phyloP scores from a whole-genome alignment of 306 rosid species.

The Malus orientalis region DNA sequence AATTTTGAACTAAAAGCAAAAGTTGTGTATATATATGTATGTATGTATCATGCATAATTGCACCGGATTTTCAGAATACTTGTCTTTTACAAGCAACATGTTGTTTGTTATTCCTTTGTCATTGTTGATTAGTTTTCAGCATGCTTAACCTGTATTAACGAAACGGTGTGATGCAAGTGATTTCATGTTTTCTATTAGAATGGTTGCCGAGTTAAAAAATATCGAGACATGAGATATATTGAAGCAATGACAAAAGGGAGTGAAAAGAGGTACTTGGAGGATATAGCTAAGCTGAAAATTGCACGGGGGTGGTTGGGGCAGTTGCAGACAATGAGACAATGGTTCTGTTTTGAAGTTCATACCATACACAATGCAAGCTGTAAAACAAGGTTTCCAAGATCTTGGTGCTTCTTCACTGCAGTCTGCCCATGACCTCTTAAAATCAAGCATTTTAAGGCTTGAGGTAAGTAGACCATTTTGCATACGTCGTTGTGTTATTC shows the following conservation, averaged over 20 bases:
- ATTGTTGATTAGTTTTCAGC: neutral
- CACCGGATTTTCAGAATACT: neutral
- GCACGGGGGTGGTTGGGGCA: constrained; percentile 94
- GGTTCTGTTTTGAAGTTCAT: constrained; percentile 84
- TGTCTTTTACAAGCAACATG: neutral
- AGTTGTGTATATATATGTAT: no score
- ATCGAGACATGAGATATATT: constrained; percentile 93
- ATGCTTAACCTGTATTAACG: neutral
- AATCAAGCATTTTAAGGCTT: constrained; percentile 60
- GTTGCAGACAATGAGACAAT: constrained; percentile 91
- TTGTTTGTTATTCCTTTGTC: neutral
- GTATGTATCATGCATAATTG: neutral
- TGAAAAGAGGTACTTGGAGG: constrained; percentile 81
- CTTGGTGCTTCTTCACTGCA: constrained; percentile 80
- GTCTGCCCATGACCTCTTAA: constrained; percentile 84
- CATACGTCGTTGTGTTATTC: neutral
- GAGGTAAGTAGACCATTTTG: constrained; percentile 49
- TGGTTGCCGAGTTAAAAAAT: constrained; percentile 68
- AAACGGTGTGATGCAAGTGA: neutral
- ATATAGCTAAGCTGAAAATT: constrained; percentile 76
- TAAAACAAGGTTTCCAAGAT: constrained; percentile 95
- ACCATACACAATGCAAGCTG: constrained; percentile 95
- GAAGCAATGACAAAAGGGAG: constrained; percentile 99
- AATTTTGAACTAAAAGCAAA: no score
- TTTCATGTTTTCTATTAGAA: constrained; percentile 39